Conservation (phyloP, 495 filamentous ascomycete species). For the Pyrenula aspistea region DNA sequence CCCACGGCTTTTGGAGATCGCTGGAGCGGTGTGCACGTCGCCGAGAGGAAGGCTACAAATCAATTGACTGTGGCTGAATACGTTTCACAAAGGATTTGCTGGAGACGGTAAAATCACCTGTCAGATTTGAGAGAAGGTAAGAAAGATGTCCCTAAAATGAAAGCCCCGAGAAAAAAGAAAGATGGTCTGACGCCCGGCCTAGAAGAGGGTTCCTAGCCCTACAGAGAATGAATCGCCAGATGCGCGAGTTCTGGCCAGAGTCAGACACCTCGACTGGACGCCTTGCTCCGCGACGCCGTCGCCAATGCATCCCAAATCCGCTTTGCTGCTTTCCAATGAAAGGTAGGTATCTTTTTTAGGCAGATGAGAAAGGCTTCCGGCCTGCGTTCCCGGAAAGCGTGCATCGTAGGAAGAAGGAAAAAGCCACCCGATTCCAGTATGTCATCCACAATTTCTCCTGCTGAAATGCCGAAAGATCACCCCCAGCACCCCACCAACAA, state of each 20-base stretch:
- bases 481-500: slow-evolving; percentile 13
- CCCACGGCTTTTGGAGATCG: background rate
- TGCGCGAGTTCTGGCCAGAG: background rate
- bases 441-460: background rate
- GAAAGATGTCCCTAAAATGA: background rate
- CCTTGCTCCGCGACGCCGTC: background rate
- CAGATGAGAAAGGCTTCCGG: background rate
- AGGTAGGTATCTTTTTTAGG: background rate
- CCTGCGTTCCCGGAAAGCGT: background rate
- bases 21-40: background rate
- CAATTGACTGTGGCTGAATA: background rate
- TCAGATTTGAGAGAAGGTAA: background rate
- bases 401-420: background rate
- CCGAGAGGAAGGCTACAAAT: background rate
- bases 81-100: background rate
- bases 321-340: background rate
- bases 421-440: background rate
- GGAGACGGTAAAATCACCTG: background rate
- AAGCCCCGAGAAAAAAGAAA: background rate
- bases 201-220: background rate
- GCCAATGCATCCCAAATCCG: background rate
- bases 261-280: background rate
- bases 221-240: background rate
- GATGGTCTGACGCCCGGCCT: background rate
- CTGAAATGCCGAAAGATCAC: slow-evolving; percentile 9